Base-by-base conservation (phyloP, 306 rosid species). In the Casuarina glauca region DNA sequence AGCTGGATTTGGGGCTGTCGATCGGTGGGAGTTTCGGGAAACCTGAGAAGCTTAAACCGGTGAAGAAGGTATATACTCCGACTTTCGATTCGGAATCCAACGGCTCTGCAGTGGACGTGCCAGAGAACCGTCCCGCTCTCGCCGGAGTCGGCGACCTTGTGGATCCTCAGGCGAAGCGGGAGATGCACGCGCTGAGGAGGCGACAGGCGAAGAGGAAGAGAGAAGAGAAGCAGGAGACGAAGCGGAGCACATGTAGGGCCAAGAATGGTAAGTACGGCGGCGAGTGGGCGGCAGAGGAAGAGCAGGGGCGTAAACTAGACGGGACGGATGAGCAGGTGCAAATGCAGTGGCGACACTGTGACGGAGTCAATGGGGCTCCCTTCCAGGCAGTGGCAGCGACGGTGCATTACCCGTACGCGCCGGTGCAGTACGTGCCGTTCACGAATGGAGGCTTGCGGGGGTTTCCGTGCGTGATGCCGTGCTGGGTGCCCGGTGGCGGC, bases 1-100 rank as follows among this genome's bases (percentile, higher is more conserved):
- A 87, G 72, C 90, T 93, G 2, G 98, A 91, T 78, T 87, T 93
- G 39, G 91, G 82, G 2, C 77, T 93, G 69, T 86, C 97, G 6
- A 88, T 91, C 0, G 97, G 97, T 1, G 88, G 97, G 2, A 54
- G 79, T 78, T 86, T 87, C 48, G 57, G 81, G 26, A 91, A 41
- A 20, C 57, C 80, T 2, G 86, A 81, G 9, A 81, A 82, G 4
- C 19, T 66, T 7, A 76, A 46, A 4, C 58, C 49, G 15, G 15
- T 16, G 35, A 50, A 64, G 20, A n/a, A n/a, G 50, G 51, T 43
- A n/a, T 58, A 41, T 4, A 58, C 45, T 12, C 39, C 16, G 9
- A 3, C 43, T 46, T 69, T 81, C 11, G 78, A 61, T 74, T 74
- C 62, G 5, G 64, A 17, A 7, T 5, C 54, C 19, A 62, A 54